phyloP scores from a whole-genome alignment of 176 grass and related monocot genomes.

The Pontederia paniculata region DNA sequence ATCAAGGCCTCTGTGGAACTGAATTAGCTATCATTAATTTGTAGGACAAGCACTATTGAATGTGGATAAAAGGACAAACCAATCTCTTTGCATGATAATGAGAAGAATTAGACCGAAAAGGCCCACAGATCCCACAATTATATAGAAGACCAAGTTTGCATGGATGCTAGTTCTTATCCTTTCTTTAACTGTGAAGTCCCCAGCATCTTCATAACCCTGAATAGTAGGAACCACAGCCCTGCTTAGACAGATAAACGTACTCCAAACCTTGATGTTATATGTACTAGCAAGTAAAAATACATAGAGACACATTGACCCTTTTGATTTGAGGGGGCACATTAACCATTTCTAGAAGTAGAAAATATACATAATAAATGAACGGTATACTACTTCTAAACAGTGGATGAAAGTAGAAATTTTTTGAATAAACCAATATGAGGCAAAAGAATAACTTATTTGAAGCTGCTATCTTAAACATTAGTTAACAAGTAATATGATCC shows the following conservation, averaged over 20 bases:
- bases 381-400: background rate
- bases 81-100: slow-evolving; percentile 69
- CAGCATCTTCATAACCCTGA: slow-evolving; percentile 98
- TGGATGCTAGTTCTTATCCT: slow-evolving; percentile 90
- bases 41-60: no score
- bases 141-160: slow-evolving; percentile 92
- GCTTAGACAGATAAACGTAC: slow-evolving; percentile 34
- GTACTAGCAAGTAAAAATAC: background rate
- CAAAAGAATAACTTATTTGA: no score
- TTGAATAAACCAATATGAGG: no score
- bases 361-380: no score
- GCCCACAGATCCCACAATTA: slow-evolving; percentile 88
- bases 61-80: slow-evolving; percentile 43
- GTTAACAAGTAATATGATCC: no score
- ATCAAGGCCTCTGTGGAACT: background rate
- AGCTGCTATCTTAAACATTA: no score
- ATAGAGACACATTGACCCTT: no score
- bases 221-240: slow-evolving; percentile 97
- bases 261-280: slow-evolving; percentile 8
- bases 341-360: no score
- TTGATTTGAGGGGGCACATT: no score
- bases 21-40: no score
- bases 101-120: slow-evolving; percentile 90
- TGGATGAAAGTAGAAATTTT: no score
- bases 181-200: slow-evolving; percentile 96